Base-by-base conservation (phyloP, 371 early-diverging fungal genomes). In the Rhizopus arrhizus region DNA sequence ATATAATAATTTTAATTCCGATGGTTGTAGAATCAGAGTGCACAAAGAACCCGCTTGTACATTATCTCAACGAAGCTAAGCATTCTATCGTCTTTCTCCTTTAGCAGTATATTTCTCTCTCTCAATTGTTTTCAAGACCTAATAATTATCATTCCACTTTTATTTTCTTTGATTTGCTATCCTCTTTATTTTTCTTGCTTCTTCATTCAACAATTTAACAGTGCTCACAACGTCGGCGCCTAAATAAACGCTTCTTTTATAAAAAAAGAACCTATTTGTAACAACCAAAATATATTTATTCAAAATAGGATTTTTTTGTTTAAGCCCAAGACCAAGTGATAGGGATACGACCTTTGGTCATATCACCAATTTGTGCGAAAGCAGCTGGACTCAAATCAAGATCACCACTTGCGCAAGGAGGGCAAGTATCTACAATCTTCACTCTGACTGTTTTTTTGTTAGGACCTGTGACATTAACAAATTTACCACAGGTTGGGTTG, bases 371-470 rank as follows among this genome's bases (percentile, higher is more conserved):
- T 49, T 75, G 41, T 0, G 41, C 63, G 43, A 86, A 86, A 8
- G 85, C 85, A n/a, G 75, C 69, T 11, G 81, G 82, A 15, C 69
- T 70, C 34, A 86, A 71, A 48, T 86, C 86, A 29, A 86, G 36
- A 47, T 64, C 61, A 22, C 70, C 73, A 3, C 22, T 41, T 2
- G 22, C 53, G 47, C 73, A 73, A 15, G 61, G 61, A n/a, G 70
- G 70, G 36, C 73, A 73, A 4, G 64, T 74, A 16, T 84, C 87
- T 10, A 70, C 71, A 50, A 74, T 72, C 46, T 58, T 70, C 5
- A 78, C 78, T 34, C 61, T 61, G 13, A 78, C 74, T 4, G 66
- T 41, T 2, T 75, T 74, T 31, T 70, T 70, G 22, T 22, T 22
- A 34, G 80, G 80, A 4, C 77, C 80, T 9, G 63, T 62, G 12